Base-by-base conservation (phyloP, 2,329 filamentous ascomycete species). In the Neopestalotiopsis rosae region DNA sequence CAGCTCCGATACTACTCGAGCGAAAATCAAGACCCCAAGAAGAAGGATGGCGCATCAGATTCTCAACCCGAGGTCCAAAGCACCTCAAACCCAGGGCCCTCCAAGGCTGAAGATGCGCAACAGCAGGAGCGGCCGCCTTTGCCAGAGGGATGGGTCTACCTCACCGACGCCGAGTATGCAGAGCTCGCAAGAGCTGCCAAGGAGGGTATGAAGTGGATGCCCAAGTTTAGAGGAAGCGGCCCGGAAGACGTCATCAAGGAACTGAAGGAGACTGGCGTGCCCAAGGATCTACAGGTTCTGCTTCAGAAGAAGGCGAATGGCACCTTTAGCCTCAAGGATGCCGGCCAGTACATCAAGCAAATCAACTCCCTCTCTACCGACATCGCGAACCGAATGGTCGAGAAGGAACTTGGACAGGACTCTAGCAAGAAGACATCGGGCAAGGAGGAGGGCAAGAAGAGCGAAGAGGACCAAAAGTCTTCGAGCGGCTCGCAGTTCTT, bases 101-200 rank as follows among this genome's bases (percentile, higher is more conserved):
- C 74, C 4, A 71, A 75, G 5, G 73, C 63, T 24, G 62, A 74
- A 5, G 71, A 70, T 20, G 61, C 75, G 28, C 64, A 69, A 20
- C 38, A 71, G 20, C 59, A 66, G 14, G 68, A 69, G 66, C 74
- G 64, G 59, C 17, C 30, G 4, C 73, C 75, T 1, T 69, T 77
- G 24, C 76, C 74, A 13, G 72, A 76, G 30, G 78, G 76, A 28
- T 79, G 77, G 77, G 74, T 76, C 5, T 59, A 76, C 65, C 69
- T 78, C 4, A 69, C 49, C 49, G 72, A 78, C 1, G 67, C 74
- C 42, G 71, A 78, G 40, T 57, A 66, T 13, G 9, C 70, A 17
- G 1, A 20, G 0, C 0, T 78, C 13, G 17, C 59, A 56, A 20
- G 42, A 1, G 13, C 71, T 0, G 4, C 70, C 6, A 4, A 52